A percentile compares a stretch with the other conserved stretches of the same genome.
Conservation (phyloP, 2,329 filamentous ascomycete genomes). For the Talaromyces sp. region DNA sequence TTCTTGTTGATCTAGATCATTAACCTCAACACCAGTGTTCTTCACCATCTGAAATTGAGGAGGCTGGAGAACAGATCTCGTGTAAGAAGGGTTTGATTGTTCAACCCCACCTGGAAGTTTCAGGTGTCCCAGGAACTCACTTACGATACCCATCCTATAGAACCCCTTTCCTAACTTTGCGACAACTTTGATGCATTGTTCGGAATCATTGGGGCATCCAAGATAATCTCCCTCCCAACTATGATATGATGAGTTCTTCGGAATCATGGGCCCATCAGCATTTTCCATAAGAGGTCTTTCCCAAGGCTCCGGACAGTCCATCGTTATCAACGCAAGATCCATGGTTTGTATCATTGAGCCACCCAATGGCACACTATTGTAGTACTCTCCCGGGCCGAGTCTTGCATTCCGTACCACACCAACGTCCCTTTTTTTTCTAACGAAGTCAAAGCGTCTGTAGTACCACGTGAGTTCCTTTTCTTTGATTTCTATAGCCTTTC, state of each 20-base stretch:
- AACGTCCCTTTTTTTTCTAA: neutral
- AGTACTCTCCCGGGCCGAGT: neutral
- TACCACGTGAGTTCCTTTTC: neutral
- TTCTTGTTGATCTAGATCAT: neutral
- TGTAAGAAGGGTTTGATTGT: neutral
- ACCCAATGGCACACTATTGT: neutral
- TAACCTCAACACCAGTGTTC: neutral
- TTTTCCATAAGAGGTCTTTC: neutral
- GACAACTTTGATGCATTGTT: neutral
- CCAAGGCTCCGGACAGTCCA: neutral
- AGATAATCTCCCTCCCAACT: neutral
- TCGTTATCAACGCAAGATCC: neutral
- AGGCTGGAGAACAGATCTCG: neutral
- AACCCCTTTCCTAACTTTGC: neutral
- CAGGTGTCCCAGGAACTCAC: neutral
- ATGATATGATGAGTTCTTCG: neutral
- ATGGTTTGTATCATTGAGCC: neutral
- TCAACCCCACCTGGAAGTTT: neutral
- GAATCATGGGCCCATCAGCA: neutral
- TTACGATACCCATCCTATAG: neutral
- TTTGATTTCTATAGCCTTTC: neutral
- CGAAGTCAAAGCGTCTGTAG: neutral
- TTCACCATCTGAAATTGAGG: neutral
- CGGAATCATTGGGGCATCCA: neutral
- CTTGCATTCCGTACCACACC: neutral